phyloP scores from a whole-genome alignment of 2,329 filamentous ascomycete genomes.

The Lasiodiplodia gonubiensis region DNA sequence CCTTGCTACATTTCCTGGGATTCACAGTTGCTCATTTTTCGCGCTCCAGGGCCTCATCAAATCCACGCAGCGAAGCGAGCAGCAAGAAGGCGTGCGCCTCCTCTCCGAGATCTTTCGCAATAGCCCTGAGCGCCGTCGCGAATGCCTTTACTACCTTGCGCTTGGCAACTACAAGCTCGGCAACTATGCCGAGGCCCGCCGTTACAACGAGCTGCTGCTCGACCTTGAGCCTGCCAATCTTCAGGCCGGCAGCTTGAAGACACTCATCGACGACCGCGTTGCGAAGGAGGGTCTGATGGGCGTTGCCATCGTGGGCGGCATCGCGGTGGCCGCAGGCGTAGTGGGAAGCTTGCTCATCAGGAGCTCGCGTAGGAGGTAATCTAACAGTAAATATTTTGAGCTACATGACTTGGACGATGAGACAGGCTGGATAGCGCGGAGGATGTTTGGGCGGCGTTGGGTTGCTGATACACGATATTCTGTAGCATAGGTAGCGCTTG shows the following conservation, averaged over 20 bases:
- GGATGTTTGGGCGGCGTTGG: constrained; percentile 24
- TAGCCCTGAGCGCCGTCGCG: constrained; percentile 88
- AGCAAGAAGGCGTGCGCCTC: constrained; percentile 91
- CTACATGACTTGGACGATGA: neutral
- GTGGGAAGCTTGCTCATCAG: constrained; percentile 86
- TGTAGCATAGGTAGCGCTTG: constrained; percentile 10
- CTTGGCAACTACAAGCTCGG: constrained; percentile 98
- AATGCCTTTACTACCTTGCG: constrained; percentile 98
- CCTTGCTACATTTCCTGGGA: neutral
- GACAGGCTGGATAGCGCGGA: constrained; percentile 4
- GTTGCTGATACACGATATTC: constrained; percentile 12
- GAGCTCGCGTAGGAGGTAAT: constrained; percentile 68
- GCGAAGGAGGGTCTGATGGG: constrained; percentile 92
- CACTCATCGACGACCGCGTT: constrained; percentile 94
- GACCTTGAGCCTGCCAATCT: constrained; percentile 91
- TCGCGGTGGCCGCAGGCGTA: constrained; percentile 91
- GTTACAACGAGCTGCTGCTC: constrained; percentile 91
- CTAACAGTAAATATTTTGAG: neutral
- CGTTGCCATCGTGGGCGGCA: constrained; percentile 90
- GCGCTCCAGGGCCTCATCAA: constrained; percentile 83
- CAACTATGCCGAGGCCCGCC: constrained; percentile 92
- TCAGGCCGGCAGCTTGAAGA: constrained; percentile 84
- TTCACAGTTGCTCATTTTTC: neutral
- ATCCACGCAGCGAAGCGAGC: constrained; percentile 80
- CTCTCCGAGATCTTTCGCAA: constrained; percentile 96